A percentile compares a stretch with the other conserved stretches of the same genome.
phyloP scores from a whole-genome alignment of 2,329 filamentous ascomycete species.

The Cladosporium sp. region DNA sequence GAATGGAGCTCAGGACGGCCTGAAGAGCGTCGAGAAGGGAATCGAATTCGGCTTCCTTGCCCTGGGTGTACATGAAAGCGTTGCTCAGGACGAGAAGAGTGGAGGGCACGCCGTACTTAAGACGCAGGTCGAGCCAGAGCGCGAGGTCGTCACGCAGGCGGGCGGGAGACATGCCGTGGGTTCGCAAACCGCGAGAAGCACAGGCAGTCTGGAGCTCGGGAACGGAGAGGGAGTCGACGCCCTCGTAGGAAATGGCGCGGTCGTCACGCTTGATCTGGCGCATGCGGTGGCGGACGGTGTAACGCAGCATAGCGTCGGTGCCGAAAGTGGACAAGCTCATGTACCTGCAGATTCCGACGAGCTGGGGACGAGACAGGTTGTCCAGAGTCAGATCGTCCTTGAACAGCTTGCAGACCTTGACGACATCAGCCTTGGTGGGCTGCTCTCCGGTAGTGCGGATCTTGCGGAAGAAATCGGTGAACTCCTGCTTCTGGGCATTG shows the following conservation, averaged over 20 bases:
- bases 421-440: slow-evolving; percentile 83
- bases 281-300: slow-evolving; percentile 96
- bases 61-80: slow-evolving; percentile 92
- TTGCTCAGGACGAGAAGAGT: slow-evolving; percentile 94
- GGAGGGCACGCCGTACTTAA: slow-evolving; percentile 92
- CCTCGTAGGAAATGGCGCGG: slow-evolving; percentile 87
- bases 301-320: slow-evolving; percentile 95
- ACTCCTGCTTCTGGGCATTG: slow-evolving; percentile 87
- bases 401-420: slow-evolving; percentile 99
- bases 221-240: slow-evolving; percentile 88
- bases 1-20: slow-evolving; percentile 87
- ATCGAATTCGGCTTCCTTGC: slow-evolving; percentile 75
- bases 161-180: slow-evolving; percentile 84
- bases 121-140: slow-evolving; percentile 88
- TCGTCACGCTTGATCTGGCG: slow-evolving; percentile 98
- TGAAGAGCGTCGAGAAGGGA: slow-evolving; percentile 90
- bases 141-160: slow-evolving; percentile 84
- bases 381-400: slow-evolving; percentile 95
- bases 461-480: slow-evolving; percentile 95
- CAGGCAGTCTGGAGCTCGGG: slow-evolving; percentile 88
- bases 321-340: slow-evolving; percentile 97
- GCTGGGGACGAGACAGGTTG: slow-evolving; percentile 90
- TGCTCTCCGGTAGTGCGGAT: slow-evolving; percentile 83
- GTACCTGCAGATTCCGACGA: slow-evolving; percentile 97
- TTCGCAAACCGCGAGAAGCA: slow-evolving; percentile 85